Evolutionary conservation across 192 early-diverging fungal species (phyloP).

Genomic region (Phlyctochytrium planicorne): DNA sequence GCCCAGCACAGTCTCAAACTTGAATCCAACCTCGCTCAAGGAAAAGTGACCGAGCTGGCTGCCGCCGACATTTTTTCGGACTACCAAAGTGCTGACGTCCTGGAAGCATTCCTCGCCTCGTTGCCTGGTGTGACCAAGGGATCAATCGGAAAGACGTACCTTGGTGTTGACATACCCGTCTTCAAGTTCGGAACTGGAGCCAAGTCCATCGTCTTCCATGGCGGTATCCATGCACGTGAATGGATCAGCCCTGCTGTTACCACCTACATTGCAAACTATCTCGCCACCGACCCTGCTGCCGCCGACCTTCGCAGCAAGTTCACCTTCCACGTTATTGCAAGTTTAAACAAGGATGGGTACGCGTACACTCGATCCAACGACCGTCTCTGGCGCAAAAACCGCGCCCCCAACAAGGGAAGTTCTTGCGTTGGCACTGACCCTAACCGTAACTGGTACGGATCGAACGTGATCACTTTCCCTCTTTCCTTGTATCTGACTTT

Average conservation of each 20-base stretch:
- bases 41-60: background rate
- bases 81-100: constrained; percentile 33
- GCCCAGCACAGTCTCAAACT: constrained; percentile 18
- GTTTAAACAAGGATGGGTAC: constrained; percentile 63
- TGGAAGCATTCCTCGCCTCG: constrained; percentile 17
- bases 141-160: constrained; percentile 37
- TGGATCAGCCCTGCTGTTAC: constrained; percentile 55
- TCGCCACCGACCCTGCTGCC: constrained; percentile 35
- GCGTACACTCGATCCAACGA: constrained; percentile 37
- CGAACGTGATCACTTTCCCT: too few relatives aligned
- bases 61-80: constrained; percentile 25
- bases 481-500: too few relatives aligned
- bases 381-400: constrained; percentile 44
- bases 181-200: constrained; percentile 37
- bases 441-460: constrained; percentile 61
- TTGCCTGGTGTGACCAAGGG: constrained; percentile 21
- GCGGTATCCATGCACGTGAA: constrained; percentile 62
- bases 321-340: constrained; percentile 57
- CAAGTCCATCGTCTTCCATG: constrained; percentile 33
- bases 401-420: constrained; percentile 46
- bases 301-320: constrained; percentile 42
- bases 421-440: constrained; percentile 40
- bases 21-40: background rate
- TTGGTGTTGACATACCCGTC: constrained; percentile 23
- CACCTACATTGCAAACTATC: constrained; percentile 42